Percentiles rank a stretch among this genome's conserved stretches.
Conservation (phyloP, 1,284 basidiomycete species). For the Trametes hirsuta region DNA sequence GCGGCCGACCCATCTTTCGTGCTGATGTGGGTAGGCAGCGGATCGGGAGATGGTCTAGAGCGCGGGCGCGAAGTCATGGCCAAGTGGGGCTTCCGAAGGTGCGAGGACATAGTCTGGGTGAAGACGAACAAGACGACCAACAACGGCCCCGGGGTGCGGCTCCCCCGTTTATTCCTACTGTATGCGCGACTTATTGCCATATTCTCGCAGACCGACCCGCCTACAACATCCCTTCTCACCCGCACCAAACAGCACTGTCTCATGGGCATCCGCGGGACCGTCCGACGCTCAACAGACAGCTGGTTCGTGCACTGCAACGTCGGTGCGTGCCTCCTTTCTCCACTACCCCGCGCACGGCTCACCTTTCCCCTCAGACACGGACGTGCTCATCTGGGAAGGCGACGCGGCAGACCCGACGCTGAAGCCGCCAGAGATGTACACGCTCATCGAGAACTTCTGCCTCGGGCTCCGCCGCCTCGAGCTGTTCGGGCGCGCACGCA, state of each 20-base stretch:
- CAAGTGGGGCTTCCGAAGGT: constrained; percentile 94
- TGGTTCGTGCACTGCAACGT: constrained; percentile 99
- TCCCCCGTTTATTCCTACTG: not conserved
- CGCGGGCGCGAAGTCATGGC: constrained; percentile 89
- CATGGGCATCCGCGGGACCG: constrained; percentile 98
- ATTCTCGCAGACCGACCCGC: constrained; percentile 67
- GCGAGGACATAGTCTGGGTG: constrained; percentile 97
- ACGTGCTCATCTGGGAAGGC: constrained; percentile 95
- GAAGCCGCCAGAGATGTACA: constrained; percentile 95
- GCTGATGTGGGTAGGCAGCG: constrained; percentile 96
- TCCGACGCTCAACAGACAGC: constrained; percentile 89
- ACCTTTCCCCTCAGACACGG: constrained; percentile 70
- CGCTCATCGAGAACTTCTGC: constrained; percentile 97
- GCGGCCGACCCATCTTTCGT: constrained; percentile 93
- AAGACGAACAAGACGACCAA: constrained; percentile 82
- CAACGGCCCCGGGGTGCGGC: constrained; percentile 69
- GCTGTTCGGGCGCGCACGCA: constrained; percentile 80
- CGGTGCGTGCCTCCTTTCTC: constrained; percentile 48
- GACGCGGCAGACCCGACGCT: constrained; percentile 77
- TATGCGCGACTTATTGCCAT: not conserved
- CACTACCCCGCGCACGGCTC: not conserved
- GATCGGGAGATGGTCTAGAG: constrained; percentile 90
- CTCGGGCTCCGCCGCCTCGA: constrained; percentile 92
- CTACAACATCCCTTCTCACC: constrained; percentile 82
- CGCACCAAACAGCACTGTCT: constrained; percentile 95